phyloP scores from a whole-genome alignment of 345 rosid genomes.

The Limnanthes douglasii region DNA sequence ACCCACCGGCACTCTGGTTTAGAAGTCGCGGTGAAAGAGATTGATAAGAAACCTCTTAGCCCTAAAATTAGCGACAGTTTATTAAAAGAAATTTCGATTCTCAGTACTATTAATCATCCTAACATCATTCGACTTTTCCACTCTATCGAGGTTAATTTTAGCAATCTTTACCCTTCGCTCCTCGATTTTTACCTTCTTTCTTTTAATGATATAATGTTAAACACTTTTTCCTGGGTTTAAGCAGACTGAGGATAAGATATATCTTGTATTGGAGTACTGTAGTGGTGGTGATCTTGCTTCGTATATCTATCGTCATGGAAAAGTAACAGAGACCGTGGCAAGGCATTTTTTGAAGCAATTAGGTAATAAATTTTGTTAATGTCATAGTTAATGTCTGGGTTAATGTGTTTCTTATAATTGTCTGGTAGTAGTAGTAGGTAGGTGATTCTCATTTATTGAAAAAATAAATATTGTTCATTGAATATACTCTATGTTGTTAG shows the following conservation, averaged over 20 bases:
- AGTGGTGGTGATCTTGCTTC: constrained; percentile 77
- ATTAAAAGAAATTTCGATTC: constrained; percentile 60
- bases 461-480: neutral
- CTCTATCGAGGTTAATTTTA: constrained; percentile 39
- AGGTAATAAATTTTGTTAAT: constrained; percentile 19
- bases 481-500: neutral
- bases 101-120: constrained; percentile 68
- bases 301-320: constrained; percentile 46
- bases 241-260: constrained; percentile 53
- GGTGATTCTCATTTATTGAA: no score
- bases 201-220: no score
- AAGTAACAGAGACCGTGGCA: constrained; percentile 51
- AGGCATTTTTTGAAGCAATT: constrained; percentile 69
- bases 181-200: no score
- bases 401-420: neutral
- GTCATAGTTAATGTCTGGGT: neutral
- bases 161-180: no score
- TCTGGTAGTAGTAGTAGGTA: no score
- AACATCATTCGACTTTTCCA: constrained; percentile 35
- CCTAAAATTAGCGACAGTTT: constrained; percentile 55
- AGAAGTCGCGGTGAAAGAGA: constrained; percentile 64
- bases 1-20: constrained; percentile 35
- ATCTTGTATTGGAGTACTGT: constrained; percentile 67
- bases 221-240: neutral
- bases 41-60: constrained; percentile 46